These are phyloP conservation scores for Nectriaceae sp. DNA, from an alignment of 2,329 filamentous ascomycete genomes.

Conservation along the genomic window DNA sequence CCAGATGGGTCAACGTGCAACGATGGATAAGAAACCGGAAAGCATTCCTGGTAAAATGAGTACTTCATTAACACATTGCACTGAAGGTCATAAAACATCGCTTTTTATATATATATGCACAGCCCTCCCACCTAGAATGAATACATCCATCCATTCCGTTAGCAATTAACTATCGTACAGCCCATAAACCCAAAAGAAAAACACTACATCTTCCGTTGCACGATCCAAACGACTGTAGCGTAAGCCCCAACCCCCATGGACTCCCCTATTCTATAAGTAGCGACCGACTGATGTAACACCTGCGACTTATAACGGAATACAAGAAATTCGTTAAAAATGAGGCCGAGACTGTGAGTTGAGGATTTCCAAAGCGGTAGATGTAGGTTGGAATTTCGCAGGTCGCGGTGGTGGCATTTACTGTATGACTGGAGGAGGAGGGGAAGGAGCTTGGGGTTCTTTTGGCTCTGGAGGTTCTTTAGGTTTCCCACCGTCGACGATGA, in stretches of 20 bases:
- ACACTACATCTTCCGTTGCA: too few species aligned
- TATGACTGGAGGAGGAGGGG: neutral
- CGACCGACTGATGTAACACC: slow-evolving; percentile 8
- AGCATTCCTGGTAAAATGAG: too few species aligned
- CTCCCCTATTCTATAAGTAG: slow-evolving; percentile 15
- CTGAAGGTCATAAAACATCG: too few species aligned
- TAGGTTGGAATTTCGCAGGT: neutral
- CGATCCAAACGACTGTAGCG: neutral
- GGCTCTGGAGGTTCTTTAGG: slow-evolving; percentile 23
- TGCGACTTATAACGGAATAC: slow-evolving; percentile 11
- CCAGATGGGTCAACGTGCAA: too few species aligned
- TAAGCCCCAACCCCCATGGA: neutral
- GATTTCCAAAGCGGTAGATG: neutral
- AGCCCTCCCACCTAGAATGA: neutral
- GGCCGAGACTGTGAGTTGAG: too few species aligned
- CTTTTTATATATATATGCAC: neutral
- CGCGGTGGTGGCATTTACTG: too few species aligned
- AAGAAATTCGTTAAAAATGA: too few species aligned
- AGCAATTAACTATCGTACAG: neutral
- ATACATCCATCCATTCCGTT: neutral
- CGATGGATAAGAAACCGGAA: too few species aligned
- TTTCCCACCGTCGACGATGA: slow-evolving; percentile 65
- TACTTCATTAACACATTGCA: too few species aligned
- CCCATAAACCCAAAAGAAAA: too few species aligned
- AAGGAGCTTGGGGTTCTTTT: neutral